Base-by-base conservation (phyloP, 768 basidiomycete species). In the Naematelia aurantialba region DNA sequence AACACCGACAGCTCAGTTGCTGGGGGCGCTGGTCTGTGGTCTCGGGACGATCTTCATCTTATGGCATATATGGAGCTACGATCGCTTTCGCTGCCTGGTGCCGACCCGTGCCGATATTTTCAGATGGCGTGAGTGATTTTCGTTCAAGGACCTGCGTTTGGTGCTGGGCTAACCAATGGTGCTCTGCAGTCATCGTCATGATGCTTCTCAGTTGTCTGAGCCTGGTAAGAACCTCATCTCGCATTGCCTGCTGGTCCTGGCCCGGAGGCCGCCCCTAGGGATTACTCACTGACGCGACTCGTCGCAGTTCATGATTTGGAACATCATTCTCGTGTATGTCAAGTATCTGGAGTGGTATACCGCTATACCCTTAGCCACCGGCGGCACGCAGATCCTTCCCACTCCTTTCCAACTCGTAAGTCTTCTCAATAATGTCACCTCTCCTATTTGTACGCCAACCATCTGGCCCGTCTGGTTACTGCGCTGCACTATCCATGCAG, bases 331-430 rank as follows among this genome's bases (percentile, higher is more conserved):
- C 3, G 50, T 60, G 1, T 63, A 55, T 42, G 61, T 73, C 49
- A 71, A 73, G 52, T 73, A 73, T 51, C n/a, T 57, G 26, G 69
- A 70, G 44, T 66, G 58, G 52, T 70, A 73, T 56, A 51, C 60
- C 19, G 67, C 61, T 45, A 56, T 70, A 22, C 69, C 67, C 3
- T 51, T 59, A n/a, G 26, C 58, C 17, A 51, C 46, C 2, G 57
- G 50, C 25, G 55, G 55, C 26, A 63, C 30, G 2, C 59, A 62
- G 44, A 67, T 70, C 51, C 25, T 67, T 27, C 65, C 68, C 1
- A 60, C 62, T 0, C 68, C 68, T 17, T 70, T 27, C 45, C 54
- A 55, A 17, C 58, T 64, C 4, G 68, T 70, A 49, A 47, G 64
- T 61, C 5, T 24, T 12, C 24, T 12, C 26, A 22, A 17, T 51